Base-by-base conservation (phyloP, 805 yeast species). In the Cyberlindnera amylophila region DNA sequence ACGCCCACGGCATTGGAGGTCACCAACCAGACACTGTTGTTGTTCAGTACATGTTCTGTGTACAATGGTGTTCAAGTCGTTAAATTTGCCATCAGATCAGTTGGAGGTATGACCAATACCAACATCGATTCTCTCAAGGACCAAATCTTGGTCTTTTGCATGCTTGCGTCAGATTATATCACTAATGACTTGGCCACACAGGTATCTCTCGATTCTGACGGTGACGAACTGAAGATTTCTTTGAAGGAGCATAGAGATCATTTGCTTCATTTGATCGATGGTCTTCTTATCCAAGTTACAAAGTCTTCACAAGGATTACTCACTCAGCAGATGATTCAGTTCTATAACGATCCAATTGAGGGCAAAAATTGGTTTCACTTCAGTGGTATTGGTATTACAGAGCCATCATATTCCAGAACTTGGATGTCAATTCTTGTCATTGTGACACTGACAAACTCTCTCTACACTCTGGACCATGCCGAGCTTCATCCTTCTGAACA, bases 381-480 rank as follows among this genome's bases (percentile, higher is more conserved):
- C 64, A 7, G 34, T 5, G 16, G 53, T 0, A 31, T 54, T 7
- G 36, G 44, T 34, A 16, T 49, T 12, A 11, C 42, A 17, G 12
- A 46, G 18, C 16, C 41, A 32, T 10, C 38, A 0, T 19, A 45
- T 27, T 37, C 51, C 0, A 49, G 51, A 5, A 57, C 67, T 0
- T 78, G 82, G 82, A 54, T 77, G 11, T 47, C 66, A 4, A 39
- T 62, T 1, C 40, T 54, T 7, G 77, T 75, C 0, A 23, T 70
- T 7, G 42, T 62, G 1, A 61, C 53, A 31, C 47, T 75, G 15
- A n/a, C 52, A 14, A 44, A 45, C 16, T 39, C 57, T 1, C 41
- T 47, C 8, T 51, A 34, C 38, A 18, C 23, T 10, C 28, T 44
- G 35, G 32, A 23, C 3, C 13, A 29, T 2, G 10, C 11, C 5